Evolutionary conservation across 1,284 basidiomycete genomes (phyloP).

Genomic region (Cyathus pygmaeus): DNA sequence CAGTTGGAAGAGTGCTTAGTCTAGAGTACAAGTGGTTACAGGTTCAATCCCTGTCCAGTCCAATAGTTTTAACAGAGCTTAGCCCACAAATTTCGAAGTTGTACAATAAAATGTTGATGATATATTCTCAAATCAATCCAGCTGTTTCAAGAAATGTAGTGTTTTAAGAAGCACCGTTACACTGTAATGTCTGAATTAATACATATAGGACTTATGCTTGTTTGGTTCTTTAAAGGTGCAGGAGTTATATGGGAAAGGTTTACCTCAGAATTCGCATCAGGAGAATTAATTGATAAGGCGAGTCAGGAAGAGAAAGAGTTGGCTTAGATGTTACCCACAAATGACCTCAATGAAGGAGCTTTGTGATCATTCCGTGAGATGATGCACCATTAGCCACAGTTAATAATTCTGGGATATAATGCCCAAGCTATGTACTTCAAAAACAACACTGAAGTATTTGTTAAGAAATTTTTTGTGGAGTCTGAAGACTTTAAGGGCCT

Average conservation of each 20-base stretch:
- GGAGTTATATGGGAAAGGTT: constrained; percentile 39
- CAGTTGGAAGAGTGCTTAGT: too few species aligned
- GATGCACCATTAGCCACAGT: constrained; percentile 19
- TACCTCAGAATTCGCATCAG: constrained; percentile 41
- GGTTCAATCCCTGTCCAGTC: too few species aligned
- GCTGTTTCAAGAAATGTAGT: too few species aligned
- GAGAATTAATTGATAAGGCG: constrained; percentile 43
- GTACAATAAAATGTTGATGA: too few species aligned
- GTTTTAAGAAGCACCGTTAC: too few species aligned
- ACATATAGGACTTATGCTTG: constrained; percentile 25
- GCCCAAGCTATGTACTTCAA: constrained; percentile 27
- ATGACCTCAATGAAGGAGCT: constrained; percentile 45
- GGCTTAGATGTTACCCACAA: constrained; percentile 41
- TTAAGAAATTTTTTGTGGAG: constrained; percentile 26
- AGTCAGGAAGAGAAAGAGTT: constrained; percentile 28
- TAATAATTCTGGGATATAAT: constrained; percentile 29
- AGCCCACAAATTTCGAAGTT: too few species aligned
- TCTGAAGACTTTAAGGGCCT: too few species aligned
- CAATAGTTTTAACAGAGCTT: too few species aligned
- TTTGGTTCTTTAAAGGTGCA: constrained; percentile 37
- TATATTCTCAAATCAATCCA: too few species aligned
- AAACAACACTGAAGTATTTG: constrained; percentile 31
- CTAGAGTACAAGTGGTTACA: too few species aligned
- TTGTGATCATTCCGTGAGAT: constrained; percentile 37
- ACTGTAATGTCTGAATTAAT: constrained; percentile 17